Conservation (phyloP, 2,329 filamentous ascomycete genomes). For the Colletotrichum viniferum region DNA sequence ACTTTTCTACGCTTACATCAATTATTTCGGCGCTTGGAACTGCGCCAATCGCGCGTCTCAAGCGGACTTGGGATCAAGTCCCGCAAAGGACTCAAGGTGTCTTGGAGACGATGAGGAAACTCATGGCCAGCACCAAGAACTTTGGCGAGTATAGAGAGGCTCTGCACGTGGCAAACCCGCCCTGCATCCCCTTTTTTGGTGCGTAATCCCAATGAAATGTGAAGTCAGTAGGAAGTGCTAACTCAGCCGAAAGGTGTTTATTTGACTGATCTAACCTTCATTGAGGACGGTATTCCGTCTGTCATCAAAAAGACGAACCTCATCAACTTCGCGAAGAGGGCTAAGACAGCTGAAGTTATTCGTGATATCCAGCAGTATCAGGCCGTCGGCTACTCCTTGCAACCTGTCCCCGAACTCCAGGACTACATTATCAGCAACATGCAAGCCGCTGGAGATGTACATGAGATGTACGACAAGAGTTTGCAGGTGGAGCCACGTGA, state of each 20-base stretch:
- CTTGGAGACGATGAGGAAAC: slow-evolving; percentile 87
- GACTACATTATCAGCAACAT: slow-evolving; percentile 98
- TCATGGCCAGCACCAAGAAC: slow-evolving; percentile 98
- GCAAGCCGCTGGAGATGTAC: slow-evolving; percentile 92
- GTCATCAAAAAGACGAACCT: slow-evolving; percentile 95
- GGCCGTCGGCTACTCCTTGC: slow-evolving; percentile 92
- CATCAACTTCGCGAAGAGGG: slow-evolving; percentile 98
- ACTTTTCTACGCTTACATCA: slow-evolving; percentile 95
- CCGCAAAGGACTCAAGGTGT: slow-evolving; percentile 81
- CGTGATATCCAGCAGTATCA: slow-evolving; percentile 99
- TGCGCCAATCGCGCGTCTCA: slow-evolving; percentile 91
- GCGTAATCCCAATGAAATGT: slow-evolving; percentile 33
- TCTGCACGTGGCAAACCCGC: slow-evolving; percentile 89
- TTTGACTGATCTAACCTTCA: slow-evolving; percentile 95
- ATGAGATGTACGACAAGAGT: slow-evolving; percentile 99
- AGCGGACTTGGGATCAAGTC: slow-evolving; percentile 92
- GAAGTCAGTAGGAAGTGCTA: neutral
- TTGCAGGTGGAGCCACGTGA: slow-evolving; percentile 92
- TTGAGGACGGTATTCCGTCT: slow-evolving; percentile 96
- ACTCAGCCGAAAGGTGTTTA: slow-evolving; percentile 78
- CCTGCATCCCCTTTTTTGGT: slow-evolving; percentile 99
- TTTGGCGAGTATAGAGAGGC: slow-evolving; percentile 96
- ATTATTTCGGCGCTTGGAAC: slow-evolving; percentile 97
- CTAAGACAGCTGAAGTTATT: slow-evolving; percentile 98
- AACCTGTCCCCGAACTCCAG: slow-evolving; percentile 88